phyloP scores from a whole-genome alignment of 2,329 filamentous ascomycete genomes.

The Westerdykella sp. region DNA sequence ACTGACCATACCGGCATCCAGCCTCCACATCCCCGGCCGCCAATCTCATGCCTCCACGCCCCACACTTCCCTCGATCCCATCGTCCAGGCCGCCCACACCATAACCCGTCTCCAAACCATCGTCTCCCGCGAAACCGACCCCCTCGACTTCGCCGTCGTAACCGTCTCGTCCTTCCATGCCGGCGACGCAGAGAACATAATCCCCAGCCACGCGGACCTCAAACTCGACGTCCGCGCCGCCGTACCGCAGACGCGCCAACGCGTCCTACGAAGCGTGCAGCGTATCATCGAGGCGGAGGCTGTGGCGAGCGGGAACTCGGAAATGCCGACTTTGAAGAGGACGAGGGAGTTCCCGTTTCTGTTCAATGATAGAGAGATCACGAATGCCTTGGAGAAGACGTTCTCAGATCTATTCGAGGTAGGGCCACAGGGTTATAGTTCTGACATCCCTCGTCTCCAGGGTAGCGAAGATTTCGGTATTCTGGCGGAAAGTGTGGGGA shows the following conservation, averaged over 20 bases:
- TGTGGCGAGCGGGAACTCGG: constrained; percentile 41
- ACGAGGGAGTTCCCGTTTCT: constrained; percentile 44
- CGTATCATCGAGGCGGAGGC: constrained; percentile 54
- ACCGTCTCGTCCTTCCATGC: constrained; percentile 55
- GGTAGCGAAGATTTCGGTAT: constrained; percentile 56
- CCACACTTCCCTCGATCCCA: constrained; percentile 52
- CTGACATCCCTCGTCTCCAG: constrained; percentile 38
- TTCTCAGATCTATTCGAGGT: constrained; percentile 45
- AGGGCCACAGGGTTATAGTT: constrained; percentile 26
- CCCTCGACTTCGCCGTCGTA: constrained; percentile 51
- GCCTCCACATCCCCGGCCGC: constrained; percentile 52
- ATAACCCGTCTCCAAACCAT: constrained; percentile 56
- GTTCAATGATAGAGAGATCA: constrained; percentile 47
- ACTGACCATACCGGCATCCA: constrained; percentile 26
- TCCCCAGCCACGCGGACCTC: constrained; percentile 50
- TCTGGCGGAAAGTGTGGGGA: constrained; percentile 45
- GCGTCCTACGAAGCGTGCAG: constrained; percentile 44
- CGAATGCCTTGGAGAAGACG: constrained; percentile 36
- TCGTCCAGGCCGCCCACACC: constrained; percentile 51
- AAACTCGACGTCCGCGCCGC: constrained; percentile 51
- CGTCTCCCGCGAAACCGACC: constrained; percentile 50
- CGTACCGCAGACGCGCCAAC: constrained; percentile 41
- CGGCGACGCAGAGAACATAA: constrained; percentile 56
- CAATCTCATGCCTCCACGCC: constrained; percentile 55
- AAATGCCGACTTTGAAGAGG: constrained; percentile 40